These are phyloP conservation scores for Pythium graminicola DNA, from an alignment of 352 stramenopile species.

Conservation along the genomic window DNA sequence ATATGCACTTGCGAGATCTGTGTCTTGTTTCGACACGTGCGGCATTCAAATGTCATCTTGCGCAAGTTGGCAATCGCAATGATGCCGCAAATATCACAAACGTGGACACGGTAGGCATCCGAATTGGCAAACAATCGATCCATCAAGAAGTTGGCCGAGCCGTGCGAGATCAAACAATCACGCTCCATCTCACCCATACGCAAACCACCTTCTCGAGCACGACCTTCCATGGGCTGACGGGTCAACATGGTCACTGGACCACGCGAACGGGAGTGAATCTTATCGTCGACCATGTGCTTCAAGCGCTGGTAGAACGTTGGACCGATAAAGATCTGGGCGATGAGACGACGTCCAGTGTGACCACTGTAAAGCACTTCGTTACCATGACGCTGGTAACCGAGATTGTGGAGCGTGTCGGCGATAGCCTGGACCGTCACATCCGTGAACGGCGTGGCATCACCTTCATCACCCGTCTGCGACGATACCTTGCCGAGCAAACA, in stretches of 20 bases:
- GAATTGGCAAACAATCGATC: constrained; percentile 99
- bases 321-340: constrained; percentile 98
- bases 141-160: constrained; percentile 98
- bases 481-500: constrained; percentile 98
- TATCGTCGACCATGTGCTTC: constrained; percentile 99
- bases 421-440: constrained; percentile 97
- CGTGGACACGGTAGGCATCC: constrained; percentile 98
- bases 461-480: constrained; percentile 95
- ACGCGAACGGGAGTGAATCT: constrained; percentile 97
- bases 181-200: constrained; percentile 99
- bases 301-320: constrained; percentile 99
- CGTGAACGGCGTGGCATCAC: constrained; percentile 99
- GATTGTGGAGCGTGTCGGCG: constrained; percentile 89
- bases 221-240: constrained; percentile 98
- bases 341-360: constrained; percentile 96
- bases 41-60: constrained; percentile 99
- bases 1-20: constrained; percentile 96
- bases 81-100: constrained; percentile 98
- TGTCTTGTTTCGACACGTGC: constrained; percentile 92
- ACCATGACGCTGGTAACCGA: constrained; percentile 98
- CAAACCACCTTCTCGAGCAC: constrained; percentile 96
- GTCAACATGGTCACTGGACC: constrained; percentile 97
- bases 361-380: constrained; percentile 99
- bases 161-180: constrained; percentile 99
- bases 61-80: constrained; percentile 98